Conservation (phyloP, 306 rosid genomes). For the Glycyrrhiza uralensis region DNA sequence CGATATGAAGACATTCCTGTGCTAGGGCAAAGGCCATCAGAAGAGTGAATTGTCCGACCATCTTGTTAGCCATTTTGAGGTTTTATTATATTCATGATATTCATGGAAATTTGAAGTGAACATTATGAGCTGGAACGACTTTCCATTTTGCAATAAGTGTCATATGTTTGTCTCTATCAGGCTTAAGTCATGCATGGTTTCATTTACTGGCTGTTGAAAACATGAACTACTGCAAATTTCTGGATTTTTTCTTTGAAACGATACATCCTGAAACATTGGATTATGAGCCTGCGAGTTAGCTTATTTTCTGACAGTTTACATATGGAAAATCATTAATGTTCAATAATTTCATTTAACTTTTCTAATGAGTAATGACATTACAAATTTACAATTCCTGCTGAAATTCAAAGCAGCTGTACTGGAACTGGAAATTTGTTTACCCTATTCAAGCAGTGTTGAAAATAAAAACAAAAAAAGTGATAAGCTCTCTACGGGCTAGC, state of each 20-base stretch:
- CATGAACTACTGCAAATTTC: constrained; percentile 16
- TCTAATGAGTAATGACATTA: not conserved
- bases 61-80: constrained; percentile 27
- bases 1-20: constrained; percentile 51
- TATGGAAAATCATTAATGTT: not conserved
- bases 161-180: constrained; percentile 19
- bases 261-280: not conserved
- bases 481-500: not conserved
- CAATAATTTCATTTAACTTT: not conserved
- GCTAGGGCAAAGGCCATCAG: constrained; percentile 46
- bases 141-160: constrained; percentile 58
- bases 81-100: constrained; percentile 29
- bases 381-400: not conserved
- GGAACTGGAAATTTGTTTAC: too few species aligned
- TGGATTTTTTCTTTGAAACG: not conserved
- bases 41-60: constrained; percentile 28
- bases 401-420: not conserved
- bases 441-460: not conserved
- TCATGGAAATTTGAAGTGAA: constrained; percentile 37
- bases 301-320: not conserved
- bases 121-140: constrained; percentile 41
- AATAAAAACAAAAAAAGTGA: not conserved
- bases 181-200: constrained; percentile 33
- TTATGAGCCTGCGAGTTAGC: not conserved
- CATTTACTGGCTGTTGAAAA: constrained; percentile 11